Base-by-base conservation (phyloP, 2,329 filamentous ascomycete genomes). In the Epichloe typhina region DNA sequence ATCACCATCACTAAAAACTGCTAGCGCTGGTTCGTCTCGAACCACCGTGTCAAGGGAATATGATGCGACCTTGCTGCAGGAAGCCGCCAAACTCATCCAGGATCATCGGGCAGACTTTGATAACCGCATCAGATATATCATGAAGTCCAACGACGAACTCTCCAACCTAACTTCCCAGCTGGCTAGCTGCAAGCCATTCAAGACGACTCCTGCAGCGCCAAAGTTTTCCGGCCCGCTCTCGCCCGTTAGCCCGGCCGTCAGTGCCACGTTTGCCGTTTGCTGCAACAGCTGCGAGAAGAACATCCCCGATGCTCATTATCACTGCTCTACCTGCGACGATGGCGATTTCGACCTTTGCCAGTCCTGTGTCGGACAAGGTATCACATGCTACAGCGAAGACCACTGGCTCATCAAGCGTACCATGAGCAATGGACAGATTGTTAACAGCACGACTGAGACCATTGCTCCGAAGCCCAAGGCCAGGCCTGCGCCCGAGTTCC, bases 401-500 rank as follows among this genome's bases (percentile, higher is more conserved):
- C 93, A 98, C 70, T 96, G 89, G 90, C 75, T 98, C 68, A 91
- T 97, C 66, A 96, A 95, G 79, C 84, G 93, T 52, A 82, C 80
- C 55, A 80, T 95, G 55, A 76, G 83, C 61, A 77, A 89, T 53
- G 91, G 90, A 47, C 75, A 80, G 56, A 83, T 96, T 51, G 78
- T 88, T 57, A 88, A 82, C 68, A 96, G 90, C 74, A 88, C 80
- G 21, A 96, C 90, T 1, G 87, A 95, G 69, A 86, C 77, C 23
- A 75, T 95, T 52, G 73, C 79, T 38, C 82, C 86, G 50, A 88
- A 84, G 69, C 61, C 68, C 23, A 73, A 72, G 61, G 49, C 59
- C 42, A 56, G 59, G 47, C 42, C 55, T 41, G 52, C 61, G 49
- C 46, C 58, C 13, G 53, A n/a, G 26, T 4, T n/a, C 23, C 21